Evolutionary conservation across 495 filamentous ascomycete genomes (phyloP).

Genomic region (Xylaria acuta): DNA sequence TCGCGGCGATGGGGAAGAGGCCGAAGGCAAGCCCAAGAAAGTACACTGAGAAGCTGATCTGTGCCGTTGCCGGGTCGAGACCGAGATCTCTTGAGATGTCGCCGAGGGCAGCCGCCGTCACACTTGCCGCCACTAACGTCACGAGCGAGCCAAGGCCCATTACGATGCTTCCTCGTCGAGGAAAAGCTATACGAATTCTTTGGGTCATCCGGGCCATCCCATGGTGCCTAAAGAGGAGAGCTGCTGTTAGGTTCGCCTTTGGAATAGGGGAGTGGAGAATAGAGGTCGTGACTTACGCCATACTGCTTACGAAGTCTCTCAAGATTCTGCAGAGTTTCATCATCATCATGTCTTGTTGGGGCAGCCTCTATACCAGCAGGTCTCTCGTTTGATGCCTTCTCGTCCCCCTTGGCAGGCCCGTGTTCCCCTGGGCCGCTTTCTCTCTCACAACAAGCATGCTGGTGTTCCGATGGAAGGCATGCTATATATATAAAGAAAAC

Average conservation of each 20-base stretch:
- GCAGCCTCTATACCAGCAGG: neutral
- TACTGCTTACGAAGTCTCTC: constrained; percentile 8
- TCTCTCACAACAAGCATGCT: neutral
- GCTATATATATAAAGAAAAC: neutral
- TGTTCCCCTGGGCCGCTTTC: neutral
- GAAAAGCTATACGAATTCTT: constrained; percentile 67
- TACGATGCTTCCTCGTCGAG: constrained; percentile 57
- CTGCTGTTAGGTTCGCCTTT: neutral
- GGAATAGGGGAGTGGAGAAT: neutral
- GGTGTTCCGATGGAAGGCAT: neutral
- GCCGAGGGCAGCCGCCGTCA: constrained; percentile 47
- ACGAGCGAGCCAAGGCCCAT: constrained; percentile 47
- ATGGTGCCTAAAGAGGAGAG: constrained; percentile 45
- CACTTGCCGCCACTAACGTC: constrained; percentile 40
- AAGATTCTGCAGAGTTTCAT: neutral
- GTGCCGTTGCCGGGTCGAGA: constrained; percentile 23
- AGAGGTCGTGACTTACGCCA: neutral
- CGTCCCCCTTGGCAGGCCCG: neutral
- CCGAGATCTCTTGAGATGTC: constrained; percentile 46
- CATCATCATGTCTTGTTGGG: neutral
- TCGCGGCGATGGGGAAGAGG: constrained; percentile 48
- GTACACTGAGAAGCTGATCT: constrained; percentile 59
- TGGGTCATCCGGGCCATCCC: constrained; percentile 63
- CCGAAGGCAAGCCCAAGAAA: constrained; percentile 58
- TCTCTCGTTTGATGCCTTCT: neutral